Percentiles rank a stretch among this genome's conserved stretches.
phyloP scores from a whole-genome alignment of 129 eudicot genomes.

The Flaveria brownii region DNA sequence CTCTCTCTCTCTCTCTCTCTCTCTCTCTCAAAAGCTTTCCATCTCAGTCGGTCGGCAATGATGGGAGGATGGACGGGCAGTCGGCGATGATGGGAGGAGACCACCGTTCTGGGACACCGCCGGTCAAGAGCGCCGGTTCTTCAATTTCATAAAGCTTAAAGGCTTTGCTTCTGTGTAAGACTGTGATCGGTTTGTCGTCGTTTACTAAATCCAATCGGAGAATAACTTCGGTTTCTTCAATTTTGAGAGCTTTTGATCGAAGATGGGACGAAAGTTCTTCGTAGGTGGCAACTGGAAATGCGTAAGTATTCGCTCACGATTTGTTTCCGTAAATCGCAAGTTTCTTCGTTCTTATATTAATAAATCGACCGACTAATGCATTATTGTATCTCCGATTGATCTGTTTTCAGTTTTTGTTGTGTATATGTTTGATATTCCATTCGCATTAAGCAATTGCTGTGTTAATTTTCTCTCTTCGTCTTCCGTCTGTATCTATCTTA shows the following conservation, averaged over 20 bases:
- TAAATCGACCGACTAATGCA: neutral
- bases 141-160: slow-evolving; percentile 26
- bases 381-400: neutral
- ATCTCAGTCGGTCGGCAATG: too few species aligned
- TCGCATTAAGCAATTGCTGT: too few species aligned
- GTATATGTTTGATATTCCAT: neutral
- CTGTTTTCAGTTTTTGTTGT: neutral
- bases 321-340: neutral
- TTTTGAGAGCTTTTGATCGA: slow-evolving; percentile 18
- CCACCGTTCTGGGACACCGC: too few species aligned
- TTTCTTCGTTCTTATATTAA: neutral
- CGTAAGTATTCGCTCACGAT: slow-evolving; percentile 31
- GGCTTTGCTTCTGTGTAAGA: slow-evolving; percentile 11
- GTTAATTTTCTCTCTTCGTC: too few species aligned
- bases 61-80: too few species aligned
- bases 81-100: too few species aligned
- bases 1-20: too few species aligned
- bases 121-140: too few species aligned
- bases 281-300: slow-evolving; percentile 85
- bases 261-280: slow-evolving; percentile 62
- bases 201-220: neutral
- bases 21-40: too few species aligned
- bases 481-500: too few species aligned
- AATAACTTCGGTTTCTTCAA: neutral
- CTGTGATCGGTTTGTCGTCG: slow-evolving; percentile 1